Base-by-base conservation (phyloP, 768 basidiomycete genomes). In the Megacollybia marginata region DNA sequence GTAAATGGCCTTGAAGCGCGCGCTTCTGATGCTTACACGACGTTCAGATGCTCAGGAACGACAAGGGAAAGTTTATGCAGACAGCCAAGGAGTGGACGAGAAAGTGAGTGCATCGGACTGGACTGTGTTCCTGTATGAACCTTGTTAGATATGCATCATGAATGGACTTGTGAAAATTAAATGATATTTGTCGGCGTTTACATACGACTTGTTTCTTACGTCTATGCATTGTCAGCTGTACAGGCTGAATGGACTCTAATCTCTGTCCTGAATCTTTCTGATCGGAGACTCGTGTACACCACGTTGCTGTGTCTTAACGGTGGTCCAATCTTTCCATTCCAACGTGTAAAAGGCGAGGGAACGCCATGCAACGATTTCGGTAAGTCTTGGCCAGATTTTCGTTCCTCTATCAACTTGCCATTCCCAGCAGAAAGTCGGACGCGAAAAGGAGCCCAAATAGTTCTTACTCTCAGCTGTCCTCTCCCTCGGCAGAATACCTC, bases 31-130 rank as follows among this genome's bases (percentile, higher is more conserved):
- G 3, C 34, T 38, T 52, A 45, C 20, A 52, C 4, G 46, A 46
- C 44, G 36, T 45, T 6, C 59, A 92, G 88, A 64, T 82, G 46
- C 60, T 92, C 55, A 91, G 89, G 76, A 81, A 80, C 57, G 86
- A 92, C 60, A 82, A 79, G 60, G 60, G 70, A 43, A 88, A 82
- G 64, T 92, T 92, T 67, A 62, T 82, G 36, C 70, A 78, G 2
- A 85, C 78, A 7, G 90, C 91, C n/a, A 87, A 75, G 62, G 90
- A 92, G 53, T 82, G 79, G 72, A 89, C 87, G 12, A 92, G 85
- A 78, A 92, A 83, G 91, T 89, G 58, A 56, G 73, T 54, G 35
- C 18, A 16, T 42, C 2, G 18, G 19, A 12, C 4, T 7, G 9
- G 18, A 12, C 13, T 48, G 15, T 32, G 33, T 18, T 34, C 18